These are phyloP conservation scores for Trichophyton mentagrophytes DNA, from an alignment of 2,329 filamentous ascomycete genomes.

Conservation along the genomic window DNA sequence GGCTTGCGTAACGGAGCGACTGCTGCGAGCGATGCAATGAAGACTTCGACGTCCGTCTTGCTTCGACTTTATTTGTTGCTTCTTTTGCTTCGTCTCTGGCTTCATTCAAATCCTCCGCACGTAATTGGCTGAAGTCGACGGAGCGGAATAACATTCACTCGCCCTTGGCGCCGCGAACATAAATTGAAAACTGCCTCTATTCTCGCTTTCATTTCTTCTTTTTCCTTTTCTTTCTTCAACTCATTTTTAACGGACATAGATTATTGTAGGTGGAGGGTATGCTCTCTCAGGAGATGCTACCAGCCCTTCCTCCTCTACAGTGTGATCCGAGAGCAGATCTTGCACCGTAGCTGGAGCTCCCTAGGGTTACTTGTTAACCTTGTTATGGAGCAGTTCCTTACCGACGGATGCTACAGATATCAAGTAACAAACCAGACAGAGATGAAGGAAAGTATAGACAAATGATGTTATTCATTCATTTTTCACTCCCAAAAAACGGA, in stretches of 20 bases:
- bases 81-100: conserved; percentile 8
- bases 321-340: conserved; percentile 46
- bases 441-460: background rate
- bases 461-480: background rate
- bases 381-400: conserved; percentile 53
- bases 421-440: background rate
- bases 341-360: conserved; percentile 54
- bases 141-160: conserved; percentile 22
- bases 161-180: conserved; percentile 7
- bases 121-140: conserved; percentile 26
- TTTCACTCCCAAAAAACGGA: background rate
- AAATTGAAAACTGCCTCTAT: background rate
- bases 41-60: background rate
- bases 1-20: background rate
- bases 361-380: conserved; percentile 35
- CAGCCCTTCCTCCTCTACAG: conserved; percentile 49
- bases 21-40: background rate
- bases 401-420: conserved; percentile 48
- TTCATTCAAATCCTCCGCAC: conserved; percentile 25
- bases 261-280: conserved; percentile 52
- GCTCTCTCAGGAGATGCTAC: conserved; percentile 13
- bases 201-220: conserved; percentile 15
- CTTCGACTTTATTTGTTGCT: conserved; percentile 9
- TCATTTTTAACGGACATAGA: conserved; percentile 49
- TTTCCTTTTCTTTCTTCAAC: conserved; percentile 25